phyloP scores from a whole-genome alignment of 2,329 filamentous ascomycete genomes.

The Aspergillus sp. region DNA sequence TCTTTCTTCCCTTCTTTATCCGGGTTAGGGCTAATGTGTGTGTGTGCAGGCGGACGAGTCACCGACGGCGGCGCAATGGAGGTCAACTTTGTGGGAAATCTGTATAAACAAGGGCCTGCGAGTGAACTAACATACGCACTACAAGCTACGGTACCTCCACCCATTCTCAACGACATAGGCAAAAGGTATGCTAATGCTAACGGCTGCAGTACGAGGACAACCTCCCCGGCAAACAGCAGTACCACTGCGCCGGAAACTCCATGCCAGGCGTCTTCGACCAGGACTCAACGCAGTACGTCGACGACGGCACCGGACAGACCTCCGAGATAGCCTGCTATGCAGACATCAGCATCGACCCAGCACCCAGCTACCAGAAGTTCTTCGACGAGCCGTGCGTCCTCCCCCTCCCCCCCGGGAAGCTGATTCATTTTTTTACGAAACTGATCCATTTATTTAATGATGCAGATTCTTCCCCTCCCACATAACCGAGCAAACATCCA shows the following conservation, averaged over 20 bases:
- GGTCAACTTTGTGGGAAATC: slow-evolving; percentile 13
- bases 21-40: neutral
- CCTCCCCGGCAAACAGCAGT: slow-evolving; percentile 10
- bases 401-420: too few species aligned
- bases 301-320: slow-evolving; percentile 3
- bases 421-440: too few species aligned
- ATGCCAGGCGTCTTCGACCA: slow-evolving; percentile 11
- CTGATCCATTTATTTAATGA: too few species aligned
- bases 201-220: slow-evolving; percentile 14
- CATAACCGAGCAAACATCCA: slow-evolving; percentile 11
- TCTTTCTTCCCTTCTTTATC: neutral
- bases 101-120: slow-evolving; percentile 10
- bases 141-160: neutral
- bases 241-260: slow-evolving; percentile 11
- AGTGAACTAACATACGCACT: slow-evolving; percentile 8
- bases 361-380: slow-evolving; percentile 11
- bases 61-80: slow-evolving; percentile 14
- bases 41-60: slow-evolving; percentile 7
- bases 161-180: too few species aligned
- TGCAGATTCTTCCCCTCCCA: slow-evolving; percentile 10
- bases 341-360: slow-evolving; percentile 11
- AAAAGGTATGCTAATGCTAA: too few species aligned
- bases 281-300: slow-evolving; percentile 8
- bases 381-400: slow-evolving; percentile 7
- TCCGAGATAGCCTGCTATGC: slow-evolving; percentile 14